phyloP scores from a whole-genome alignment of 768 basidiomycete genomes.

The Rhizopogon vinicolor region DNA sequence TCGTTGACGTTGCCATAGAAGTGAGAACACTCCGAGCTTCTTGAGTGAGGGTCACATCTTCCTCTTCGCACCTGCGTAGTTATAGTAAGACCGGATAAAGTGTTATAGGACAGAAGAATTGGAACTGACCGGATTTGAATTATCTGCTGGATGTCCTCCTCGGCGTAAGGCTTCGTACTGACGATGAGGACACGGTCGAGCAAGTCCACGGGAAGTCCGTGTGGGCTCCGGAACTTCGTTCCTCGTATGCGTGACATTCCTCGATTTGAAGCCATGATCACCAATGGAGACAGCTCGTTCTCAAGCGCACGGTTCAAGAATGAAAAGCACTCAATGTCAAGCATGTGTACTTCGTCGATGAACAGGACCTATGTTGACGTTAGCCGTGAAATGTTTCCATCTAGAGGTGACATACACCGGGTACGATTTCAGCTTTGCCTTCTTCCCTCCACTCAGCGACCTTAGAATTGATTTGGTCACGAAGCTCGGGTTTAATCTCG shows the following conservation, averaged over 20 bases:
- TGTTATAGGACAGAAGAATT: neutral
- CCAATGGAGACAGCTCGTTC: slow-evolving; percentile 87
- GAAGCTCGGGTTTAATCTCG: slow-evolving; percentile 95
- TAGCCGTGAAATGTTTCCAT: neutral
- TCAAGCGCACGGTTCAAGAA: slow-evolving; percentile 97
- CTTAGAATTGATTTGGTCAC: slow-evolving; percentile 95
- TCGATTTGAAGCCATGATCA: slow-evolving; percentile 98
- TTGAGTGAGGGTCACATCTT: slow-evolving; percentile 79
- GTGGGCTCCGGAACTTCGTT: slow-evolving; percentile 90
- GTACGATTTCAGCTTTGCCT: slow-evolving; percentile 96
- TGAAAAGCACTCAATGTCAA: slow-evolving; percentile 99
- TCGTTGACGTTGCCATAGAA: slow-evolving; percentile 85
- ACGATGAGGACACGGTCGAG: slow-evolving; percentile 96
- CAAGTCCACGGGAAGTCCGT: slow-evolving; percentile 92
- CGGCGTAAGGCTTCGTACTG: slow-evolving; percentile 80
- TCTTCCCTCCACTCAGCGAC: slow-evolving; percentile 98
- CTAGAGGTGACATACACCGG: slow-evolving; percentile 60
- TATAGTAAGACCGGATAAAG: slow-evolving; percentile 2
- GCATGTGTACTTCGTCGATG: slow-evolving; percentile 99
- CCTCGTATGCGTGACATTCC: slow-evolving; percentile 94
- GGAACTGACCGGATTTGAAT: slow-evolving; percentile 75
- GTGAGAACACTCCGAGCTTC: slow-evolving; percentile 79
- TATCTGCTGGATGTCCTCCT: slow-evolving; percentile 86
- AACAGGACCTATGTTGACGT: slow-evolving; percentile 70
- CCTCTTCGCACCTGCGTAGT: slow-evolving; percentile 75